Percentiles rank a stretch among this genome's conserved stretches.
These are phyloP conservation scores for Dactylellina drechsleri DNA, from an alignment of 2,329 filamentous ascomycete genomes.

Conservation along the genomic window DNA sequence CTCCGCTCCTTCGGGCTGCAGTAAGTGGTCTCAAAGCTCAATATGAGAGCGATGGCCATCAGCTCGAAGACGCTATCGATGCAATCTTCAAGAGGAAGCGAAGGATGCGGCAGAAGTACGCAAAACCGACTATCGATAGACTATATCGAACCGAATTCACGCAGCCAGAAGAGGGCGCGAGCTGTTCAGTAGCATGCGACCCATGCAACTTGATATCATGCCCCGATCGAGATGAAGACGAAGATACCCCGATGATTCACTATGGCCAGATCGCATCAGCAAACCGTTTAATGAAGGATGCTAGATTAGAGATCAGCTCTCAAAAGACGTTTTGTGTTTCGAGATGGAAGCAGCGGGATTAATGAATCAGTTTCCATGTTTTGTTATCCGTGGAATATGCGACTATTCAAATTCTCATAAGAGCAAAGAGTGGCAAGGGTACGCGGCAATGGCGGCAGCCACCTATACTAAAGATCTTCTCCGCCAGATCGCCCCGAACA, in stretches of 20 bases:
- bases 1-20: too few species aligned
- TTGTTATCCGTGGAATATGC: slow-evolving; percentile 55
- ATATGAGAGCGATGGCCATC: too few species aligned
- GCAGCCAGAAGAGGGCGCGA: too few species aligned
- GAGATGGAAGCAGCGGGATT: slow-evolving; percentile 45
- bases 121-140: too few species aligned
- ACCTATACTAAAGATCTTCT: slow-evolving; percentile 51
- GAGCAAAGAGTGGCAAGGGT: slow-evolving; percentile 51
- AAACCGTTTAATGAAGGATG: slow-evolving; percentile 56
- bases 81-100: too few species aligned
- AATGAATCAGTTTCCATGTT: slow-evolving; percentile 37
- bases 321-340: slow-evolving; percentile 20
- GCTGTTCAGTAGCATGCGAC: too few species aligned
- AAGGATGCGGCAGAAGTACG: too few species aligned
- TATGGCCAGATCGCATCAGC: slow-evolving; percentile 22
- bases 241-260: background rate
- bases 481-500: background rate
- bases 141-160: too few species aligned
- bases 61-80: too few species aligned
- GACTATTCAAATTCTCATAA: slow-evolving; percentile 56
- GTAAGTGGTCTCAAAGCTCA: too few species aligned
- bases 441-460: slow-evolving; percentile 51
- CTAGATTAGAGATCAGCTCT: slow-evolving; percentile 53
- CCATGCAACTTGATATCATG: too few species aligned
- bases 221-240: too few species aligned